Evolutionary conservation across 345 rosid species (phyloP), one percentile per base, ranked within the genome.

Genomic region (Cardamine occulta): DNA sequence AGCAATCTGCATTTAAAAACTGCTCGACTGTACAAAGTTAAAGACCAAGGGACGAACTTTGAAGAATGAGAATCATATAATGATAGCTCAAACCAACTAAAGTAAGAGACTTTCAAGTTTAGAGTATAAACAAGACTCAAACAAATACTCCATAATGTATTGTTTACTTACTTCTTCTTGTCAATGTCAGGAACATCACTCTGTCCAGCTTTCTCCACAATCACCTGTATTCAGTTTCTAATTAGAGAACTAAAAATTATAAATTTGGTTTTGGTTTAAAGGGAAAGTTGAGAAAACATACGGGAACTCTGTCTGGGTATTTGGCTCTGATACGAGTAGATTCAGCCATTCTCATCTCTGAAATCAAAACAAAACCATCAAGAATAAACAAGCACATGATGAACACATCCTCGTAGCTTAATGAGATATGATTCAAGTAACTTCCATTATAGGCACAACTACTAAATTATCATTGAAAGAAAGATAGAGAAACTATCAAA

Each of bases 161-260:
- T 52, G 81, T 90, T 82, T 84, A 59, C 88, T 83, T 66, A 90
- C 97, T 92, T 92, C 59, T 86, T 89, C 89, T 89, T 90, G 82
- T 90, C 98, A 57, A 90, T 90, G 81, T 74, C 79, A 24, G 93
- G 95, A 64, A 93, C 87, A 82, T 89, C 95, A 73, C 95, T 93
- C 74, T 85, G 84, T 79, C 83, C 89, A 10, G 87, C 95, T 78
- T 85, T 93, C 70, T 90, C 97, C 72, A 90, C 95, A 68, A 90
- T 90, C 72, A 90, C 98, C 96, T 93, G 64, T 29, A 55, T 62
- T 62, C 19, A 0, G 2, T 59, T 66, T 51, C 57, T 26, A n/a
- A 7, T 77, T 26, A 77, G 72, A 63, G 26, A 40, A 26, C 9
- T 32, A 17, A 9, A 44, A 56, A 7, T 11, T 0, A 0, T 19